A percentile compares a stretch with the other conserved stretches of the same genome.
Conservation (phyloP, 306 rosid genomes). For the Spatholobus suberectus region DNA sequence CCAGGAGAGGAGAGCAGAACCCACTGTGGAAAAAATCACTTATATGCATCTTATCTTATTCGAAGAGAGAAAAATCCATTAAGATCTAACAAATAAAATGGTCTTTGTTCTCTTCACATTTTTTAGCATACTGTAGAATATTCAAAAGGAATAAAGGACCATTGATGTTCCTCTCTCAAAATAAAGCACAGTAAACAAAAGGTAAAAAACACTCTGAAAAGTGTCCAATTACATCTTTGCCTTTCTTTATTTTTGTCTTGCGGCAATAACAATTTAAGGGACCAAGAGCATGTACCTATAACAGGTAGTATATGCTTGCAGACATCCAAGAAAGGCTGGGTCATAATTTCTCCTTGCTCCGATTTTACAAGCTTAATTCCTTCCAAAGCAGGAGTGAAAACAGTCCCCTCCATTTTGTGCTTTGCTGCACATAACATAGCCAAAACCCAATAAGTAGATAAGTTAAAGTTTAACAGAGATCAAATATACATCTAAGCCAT, state of each 20-base stretch:
- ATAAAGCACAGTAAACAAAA: constrained; percentile 1
- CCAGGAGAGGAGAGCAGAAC: not conserved
- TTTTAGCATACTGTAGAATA: constrained; percentile 9
- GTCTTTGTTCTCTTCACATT: not conserved
- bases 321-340: constrained; percentile 85
- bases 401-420: constrained; percentile 75
- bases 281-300: constrained; percentile 61
- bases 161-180: not conserved
- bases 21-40: not conserved
- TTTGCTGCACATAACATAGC: constrained; percentile 48
- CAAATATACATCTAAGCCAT: constrained; percentile 20
- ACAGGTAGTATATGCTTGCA: constrained; percentile 94
- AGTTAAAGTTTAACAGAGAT: constrained; percentile 9
- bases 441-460: constrained; percentile 22
- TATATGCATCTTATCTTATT: not conserved
- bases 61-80: constrained; percentile 7
- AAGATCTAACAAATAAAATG: constrained; percentile 21
- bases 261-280: constrained; percentile 23
- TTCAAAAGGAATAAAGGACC: not conserved
- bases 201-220: constrained; percentile 10
- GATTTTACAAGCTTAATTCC: constrained; percentile 76
- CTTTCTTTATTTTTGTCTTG: constrained; percentile 1
- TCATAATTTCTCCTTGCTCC: constrained; percentile 75
- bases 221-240: not conserved
- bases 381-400: constrained; percentile 79